phyloP scores from a whole-genome alignment of 208 protist species.

The Tritrichomonas musculus region DNA sequence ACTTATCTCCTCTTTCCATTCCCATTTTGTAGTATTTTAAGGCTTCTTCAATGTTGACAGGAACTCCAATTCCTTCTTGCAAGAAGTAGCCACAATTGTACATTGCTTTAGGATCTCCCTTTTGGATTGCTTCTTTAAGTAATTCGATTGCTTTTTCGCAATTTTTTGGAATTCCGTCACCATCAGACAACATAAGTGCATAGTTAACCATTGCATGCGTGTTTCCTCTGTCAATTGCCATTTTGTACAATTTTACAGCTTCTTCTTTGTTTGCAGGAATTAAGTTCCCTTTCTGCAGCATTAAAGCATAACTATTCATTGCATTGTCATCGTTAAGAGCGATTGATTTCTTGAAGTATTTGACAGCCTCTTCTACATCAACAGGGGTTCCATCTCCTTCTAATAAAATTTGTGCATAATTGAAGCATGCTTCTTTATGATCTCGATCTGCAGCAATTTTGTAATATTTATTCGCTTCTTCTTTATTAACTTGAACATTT shows the following conservation, averaged over 20 bases:
- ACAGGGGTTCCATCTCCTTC: neutral
- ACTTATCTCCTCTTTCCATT: neutral
- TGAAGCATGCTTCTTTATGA: neutral
- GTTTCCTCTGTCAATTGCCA: neutral
- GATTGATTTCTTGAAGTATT: neutral
- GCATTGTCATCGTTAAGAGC: neutral
- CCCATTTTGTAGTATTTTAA: neutral
- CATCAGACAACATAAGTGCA: neutral
- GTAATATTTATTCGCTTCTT: too few species aligned
- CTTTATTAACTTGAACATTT: too few species aligned
- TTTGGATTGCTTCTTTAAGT: neutral
- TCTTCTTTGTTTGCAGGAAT: neutral
- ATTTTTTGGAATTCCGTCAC: neutral
- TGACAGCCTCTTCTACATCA: neutral
- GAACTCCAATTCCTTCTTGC: neutral
- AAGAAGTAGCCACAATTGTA: neutral
- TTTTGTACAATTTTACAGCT: neutral
- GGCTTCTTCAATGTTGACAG: neutral
- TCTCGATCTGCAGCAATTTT: neutral
- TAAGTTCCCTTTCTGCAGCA: neutral
- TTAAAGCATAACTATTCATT: neutral
- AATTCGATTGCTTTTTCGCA: neutral
- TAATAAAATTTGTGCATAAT: neutral
- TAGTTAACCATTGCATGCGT: neutral
- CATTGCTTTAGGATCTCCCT: neutral